Evolutionary conservation across 2,329 filamentous ascomycete genomes (phyloP), one percentile per base, ranked within the genome.

Genomic region (Arthrinium puccinioides): DNA sequence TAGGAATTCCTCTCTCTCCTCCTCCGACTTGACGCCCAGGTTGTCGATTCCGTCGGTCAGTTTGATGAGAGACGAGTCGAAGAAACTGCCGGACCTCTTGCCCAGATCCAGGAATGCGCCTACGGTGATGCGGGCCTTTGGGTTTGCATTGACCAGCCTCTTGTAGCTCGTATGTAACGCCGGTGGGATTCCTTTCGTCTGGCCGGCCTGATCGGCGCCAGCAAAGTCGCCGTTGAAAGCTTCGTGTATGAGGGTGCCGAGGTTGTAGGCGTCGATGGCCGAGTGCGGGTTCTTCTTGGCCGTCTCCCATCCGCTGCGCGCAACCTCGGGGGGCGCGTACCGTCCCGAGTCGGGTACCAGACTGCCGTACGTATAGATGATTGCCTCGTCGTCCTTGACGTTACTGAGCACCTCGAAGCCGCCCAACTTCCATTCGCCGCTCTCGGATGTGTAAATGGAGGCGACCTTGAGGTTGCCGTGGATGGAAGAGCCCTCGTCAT

Each of bases 361-460:
- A 51, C 86, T 88, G 42, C 89, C 90, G 55, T 89, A 94, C 35
- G 78, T 92, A 80, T 92, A 96, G 54, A 98, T 89, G 32, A 94
- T 72, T 9, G 89, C 87, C 50, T 97, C 87, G 44, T 97, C 89
- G 40, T 97, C 92, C 53, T 96, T 97, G 64, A 97, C 82, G 25
- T 84, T 96, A 63, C 89, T 97, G 41, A 97, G 62, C 5, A 95
- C 76, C 48, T 98, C 92, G 49, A 98, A 94, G 1, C 92, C 92
- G 15, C 84, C 89, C 2, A 98, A 67, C 55, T 94, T 97, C 92
- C 92, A 98, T 63, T 98, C 92, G 40, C 92, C 92, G 54, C 92
- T 96, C 56, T 97, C 90, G 43, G 87, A 88, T 4, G 87, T 92
- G 61, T 89, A 98, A 46, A 98, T 73, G 0, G 90, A 95, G 1